Percentiles rank a stretch among this genome's conserved stretches.
These are phyloP conservation scores for Dactylella cylindrospora DNA, from an alignment of 2,329 filamentous ascomycete species.

Conservation along the genomic window DNA sequence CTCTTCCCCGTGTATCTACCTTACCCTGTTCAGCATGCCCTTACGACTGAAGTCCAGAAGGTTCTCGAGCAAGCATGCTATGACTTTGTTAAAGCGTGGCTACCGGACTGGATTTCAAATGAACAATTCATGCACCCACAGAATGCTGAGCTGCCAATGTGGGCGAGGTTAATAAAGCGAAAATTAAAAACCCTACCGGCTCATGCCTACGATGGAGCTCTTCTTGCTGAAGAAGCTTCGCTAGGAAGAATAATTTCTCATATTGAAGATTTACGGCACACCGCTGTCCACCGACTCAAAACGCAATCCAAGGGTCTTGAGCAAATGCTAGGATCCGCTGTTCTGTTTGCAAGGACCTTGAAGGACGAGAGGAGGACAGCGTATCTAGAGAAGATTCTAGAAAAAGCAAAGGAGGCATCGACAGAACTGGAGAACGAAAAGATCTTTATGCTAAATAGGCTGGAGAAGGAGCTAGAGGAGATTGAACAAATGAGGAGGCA, in stretches of 20 bases:
- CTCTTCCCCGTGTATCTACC: slow-evolving; percentile 1
- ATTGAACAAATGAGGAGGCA: slow-evolving; percentile 9
- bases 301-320: not conserved
- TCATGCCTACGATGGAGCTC: not conserved
- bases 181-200: not conserved
- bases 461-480: slow-evolving; percentile 8
- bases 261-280: slow-evolving; percentile 11
- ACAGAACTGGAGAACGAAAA: slow-evolving; percentile 4
- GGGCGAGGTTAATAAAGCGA: slow-evolving; percentile 3
- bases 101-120: not conserved
- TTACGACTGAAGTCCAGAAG: slow-evolving; percentile 6
- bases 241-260: not conserved
- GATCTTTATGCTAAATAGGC: not conserved
- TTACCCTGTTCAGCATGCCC: slow-evolving; percentile 6
- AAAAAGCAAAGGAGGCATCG: not conserved
- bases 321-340: not conserved
- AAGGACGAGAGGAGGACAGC: slow-evolving; percentile 7
- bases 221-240: not conserved
- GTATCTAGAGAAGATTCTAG: not conserved
- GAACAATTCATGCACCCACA: slow-evolving; percentile 5
- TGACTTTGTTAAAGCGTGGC: slow-evolving; percentile 11
- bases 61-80: slow-evolving; percentile 22
- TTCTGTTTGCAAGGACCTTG: not conserved
- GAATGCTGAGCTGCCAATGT: slow-evolving; percentile 15
- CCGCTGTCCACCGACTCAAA: slow-evolving; percentile 12